These are phyloP conservation scores for Gnomoniopsis sp. DNA, from an alignment of 2,329 filamentous ascomycete species.

Conservation along the genomic window DNA sequence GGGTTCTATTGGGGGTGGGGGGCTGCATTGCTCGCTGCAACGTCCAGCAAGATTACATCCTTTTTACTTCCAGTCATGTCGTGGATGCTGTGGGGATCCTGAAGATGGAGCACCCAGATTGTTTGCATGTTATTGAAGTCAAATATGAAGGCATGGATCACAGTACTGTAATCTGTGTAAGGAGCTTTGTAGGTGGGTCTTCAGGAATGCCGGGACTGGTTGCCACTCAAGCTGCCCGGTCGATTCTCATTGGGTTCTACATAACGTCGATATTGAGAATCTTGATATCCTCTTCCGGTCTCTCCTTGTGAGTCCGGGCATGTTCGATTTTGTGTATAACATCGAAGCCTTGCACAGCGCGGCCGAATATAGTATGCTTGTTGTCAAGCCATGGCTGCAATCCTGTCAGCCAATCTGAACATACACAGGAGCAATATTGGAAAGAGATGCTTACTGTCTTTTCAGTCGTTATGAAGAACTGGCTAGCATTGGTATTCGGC, in stretches of 20 bases:
- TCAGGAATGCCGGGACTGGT: background rate
- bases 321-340: conserved; percentile 97
- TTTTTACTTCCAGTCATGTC: too few relatives aligned
- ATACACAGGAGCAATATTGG: background rate
- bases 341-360: conserved; percentile 85
- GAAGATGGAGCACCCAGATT: too few relatives aligned
- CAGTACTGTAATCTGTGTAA: background rate
- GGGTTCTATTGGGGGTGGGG: too few relatives aligned
- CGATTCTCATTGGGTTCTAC: conserved; percentile 27
- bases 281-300: conserved; percentile 95
- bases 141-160: too few relatives aligned
- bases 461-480: conserved; percentile 98
- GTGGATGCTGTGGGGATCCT: too few relatives aligned
- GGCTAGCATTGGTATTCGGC: conserved; percentile 89
- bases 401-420: conserved; percentile 24
- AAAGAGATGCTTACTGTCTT: conserved; percentile 66
- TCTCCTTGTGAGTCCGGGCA: conserved; percentile 79
- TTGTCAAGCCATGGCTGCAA: conserved; percentile 81
- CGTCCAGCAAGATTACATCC: too few relatives aligned
- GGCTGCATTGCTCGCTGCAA: too few relatives aligned
- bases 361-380: conserved; percentile 94
- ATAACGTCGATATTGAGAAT: conserved; percentile 79
- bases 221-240: too few relatives aligned
- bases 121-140: too few relatives aligned
- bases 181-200: background rate